Conservation (phyloP, 2,329 filamentous ascomycete species). For the Colletotrichum cordylinicola region DNA sequence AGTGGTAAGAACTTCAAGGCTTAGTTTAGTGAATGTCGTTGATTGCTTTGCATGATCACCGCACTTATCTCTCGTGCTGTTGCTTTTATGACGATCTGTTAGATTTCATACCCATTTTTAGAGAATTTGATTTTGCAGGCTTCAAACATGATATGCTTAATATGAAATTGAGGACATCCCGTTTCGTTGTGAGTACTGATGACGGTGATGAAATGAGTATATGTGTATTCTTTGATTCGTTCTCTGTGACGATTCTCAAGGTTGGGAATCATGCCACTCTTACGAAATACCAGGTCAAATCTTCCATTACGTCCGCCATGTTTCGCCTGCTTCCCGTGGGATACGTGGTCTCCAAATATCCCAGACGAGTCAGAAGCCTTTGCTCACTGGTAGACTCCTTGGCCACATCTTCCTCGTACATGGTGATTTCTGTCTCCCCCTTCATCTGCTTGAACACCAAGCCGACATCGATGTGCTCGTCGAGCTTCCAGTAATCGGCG, state of each 20-base stretch:
- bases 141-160: neutral
- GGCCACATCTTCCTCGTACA: neutral
- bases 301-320: neutral
- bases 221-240: neutral
- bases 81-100: neutral
- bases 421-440: neutral
- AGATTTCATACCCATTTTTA: neutral
- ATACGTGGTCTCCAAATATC: neutral
- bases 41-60: neutral
- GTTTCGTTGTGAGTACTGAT: neutral
- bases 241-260: neutral
- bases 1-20: neutral
- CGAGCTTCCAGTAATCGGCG: neutral
- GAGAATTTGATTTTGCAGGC: neutral
- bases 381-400: neutral
- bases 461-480: neutral
- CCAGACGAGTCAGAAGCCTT: neutral
- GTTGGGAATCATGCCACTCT: neutral
- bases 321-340: neutral
- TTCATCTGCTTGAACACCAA: neutral
- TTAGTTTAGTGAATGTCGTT: neutral
- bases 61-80: neutral
- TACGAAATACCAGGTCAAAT: neutral
- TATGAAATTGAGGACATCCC: neutral
- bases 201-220: neutral